These are phyloP conservation scores for Neonectria neomacrospora DNA, from an alignment of 2,329 filamentous ascomycete species.

Conservation along the genomic window DNA sequence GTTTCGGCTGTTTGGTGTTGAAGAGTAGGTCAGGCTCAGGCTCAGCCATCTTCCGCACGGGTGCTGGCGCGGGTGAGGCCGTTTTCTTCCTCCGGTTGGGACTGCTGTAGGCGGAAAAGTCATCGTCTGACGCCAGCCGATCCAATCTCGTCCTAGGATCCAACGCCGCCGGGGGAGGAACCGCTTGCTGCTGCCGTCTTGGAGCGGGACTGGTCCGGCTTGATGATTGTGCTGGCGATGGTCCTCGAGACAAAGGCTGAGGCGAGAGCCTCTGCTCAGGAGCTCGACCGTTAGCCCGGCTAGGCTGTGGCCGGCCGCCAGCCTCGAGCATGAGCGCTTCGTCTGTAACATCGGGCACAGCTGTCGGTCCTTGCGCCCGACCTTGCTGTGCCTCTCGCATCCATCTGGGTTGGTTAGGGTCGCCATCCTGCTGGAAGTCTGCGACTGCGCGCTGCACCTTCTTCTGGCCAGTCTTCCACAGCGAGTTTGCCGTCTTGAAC, in stretches of 20 bases:
- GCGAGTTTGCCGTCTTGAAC: slow-evolving; percentile 91
- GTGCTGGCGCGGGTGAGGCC: slow-evolving; percentile 56
- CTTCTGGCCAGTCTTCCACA: slow-evolving; percentile 96
- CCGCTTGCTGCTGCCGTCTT: slow-evolving; percentile 67
- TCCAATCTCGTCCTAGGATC: slow-evolving; percentile 68
- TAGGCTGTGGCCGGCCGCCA: slow-evolving; percentile 65
- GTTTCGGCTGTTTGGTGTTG: slow-evolving; percentile 50
- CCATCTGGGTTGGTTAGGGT: slow-evolving; percentile 90
- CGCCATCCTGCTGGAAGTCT: slow-evolving; percentile 79
- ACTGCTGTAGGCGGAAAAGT: slow-evolving; percentile 88
- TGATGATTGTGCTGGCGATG: slow-evolving; percentile 60
- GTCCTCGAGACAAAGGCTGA: slow-evolving; percentile 56
- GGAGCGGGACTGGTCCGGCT: slow-evolving; percentile 61
- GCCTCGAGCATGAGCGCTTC: slow-evolving; percentile 85
- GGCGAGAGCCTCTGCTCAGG: slow-evolving; percentile 41
- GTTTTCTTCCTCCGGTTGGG: slow-evolving; percentile 82
- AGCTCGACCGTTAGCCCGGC: slow-evolving; percentile 40
- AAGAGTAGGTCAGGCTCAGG: slow-evolving; percentile 74
- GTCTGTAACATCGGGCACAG: slow-evolving; percentile 64
- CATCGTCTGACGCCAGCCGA: slow-evolving; percentile 80
- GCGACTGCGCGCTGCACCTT: slow-evolving; percentile 91
- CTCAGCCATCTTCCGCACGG: slow-evolving; percentile 51
- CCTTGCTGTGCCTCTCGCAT: slow-evolving; percentile 80
- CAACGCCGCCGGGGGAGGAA: slow-evolving; percentile 50
- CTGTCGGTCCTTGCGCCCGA: slow-evolving; percentile 48